A percentile compares a stretch with the other conserved stretches of the same genome.
Evolutionary conservation across 345 rosid species (phyloP).

Genomic region (Brassica rapa): DNA sequence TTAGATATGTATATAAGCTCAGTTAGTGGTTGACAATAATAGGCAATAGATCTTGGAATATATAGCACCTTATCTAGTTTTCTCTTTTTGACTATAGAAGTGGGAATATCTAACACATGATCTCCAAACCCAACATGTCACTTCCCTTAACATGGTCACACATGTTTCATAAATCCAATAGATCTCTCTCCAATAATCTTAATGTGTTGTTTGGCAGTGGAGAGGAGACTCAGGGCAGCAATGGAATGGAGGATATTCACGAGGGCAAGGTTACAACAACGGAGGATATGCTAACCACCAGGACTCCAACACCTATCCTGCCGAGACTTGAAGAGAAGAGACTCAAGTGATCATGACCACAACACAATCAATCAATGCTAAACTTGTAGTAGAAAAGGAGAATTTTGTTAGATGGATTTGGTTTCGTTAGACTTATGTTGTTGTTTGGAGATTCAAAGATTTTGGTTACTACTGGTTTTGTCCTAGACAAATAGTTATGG

Average conservation of each 20-base stretch:
- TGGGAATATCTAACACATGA: conserved; percentile 17
- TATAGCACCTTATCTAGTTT: too few relatives aligned
- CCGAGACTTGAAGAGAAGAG: conserved; percentile 25
- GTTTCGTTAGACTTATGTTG: conserved; percentile 23
- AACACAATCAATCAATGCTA: conserved; percentile 11
- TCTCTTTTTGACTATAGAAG: neutral
- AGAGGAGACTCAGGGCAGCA: conserved; percentile 65
- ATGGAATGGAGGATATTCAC: conserved; percentile 73
- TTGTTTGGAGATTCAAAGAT: conserved; percentile 25
- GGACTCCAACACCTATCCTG: conserved; percentile 31
- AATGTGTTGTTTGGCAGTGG: conserved; percentile 56
- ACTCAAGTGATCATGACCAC: conserved; percentile 3
- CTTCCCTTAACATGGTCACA: neutral
- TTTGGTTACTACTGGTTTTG: conserved; percentile 31
- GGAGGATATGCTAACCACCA: conserved; percentile 59
- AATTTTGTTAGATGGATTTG: conserved; percentile 36
- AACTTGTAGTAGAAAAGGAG: conserved; percentile 26
- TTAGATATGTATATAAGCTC: neutral
- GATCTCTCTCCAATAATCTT: neutral
- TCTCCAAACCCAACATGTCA: neutral
- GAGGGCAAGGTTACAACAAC: conserved; percentile 64
- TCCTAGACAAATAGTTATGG: conserved; percentile 19
- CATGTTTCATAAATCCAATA: neutral
- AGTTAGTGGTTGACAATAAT: conserved; percentile 11
- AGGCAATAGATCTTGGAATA: too few relatives aligned